Base-by-base conservation (phyloP, 225 moss, liverwort and hornwort genomes). In the Lunularia cruciata region DNA sequence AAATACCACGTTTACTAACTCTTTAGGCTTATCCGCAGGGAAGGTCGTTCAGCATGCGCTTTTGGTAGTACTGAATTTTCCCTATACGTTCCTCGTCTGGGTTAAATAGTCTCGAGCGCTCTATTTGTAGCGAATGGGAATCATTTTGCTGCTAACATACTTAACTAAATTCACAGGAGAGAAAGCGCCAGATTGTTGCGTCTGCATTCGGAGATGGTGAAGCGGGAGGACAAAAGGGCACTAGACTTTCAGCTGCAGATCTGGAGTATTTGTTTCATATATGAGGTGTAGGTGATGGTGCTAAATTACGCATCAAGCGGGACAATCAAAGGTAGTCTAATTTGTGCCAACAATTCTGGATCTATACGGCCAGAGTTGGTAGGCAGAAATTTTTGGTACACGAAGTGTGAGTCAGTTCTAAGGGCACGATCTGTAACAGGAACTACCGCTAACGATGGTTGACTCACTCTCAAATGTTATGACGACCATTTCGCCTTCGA, bases 161-260 rank as follows among this genome's bases (percentile, higher is more conserved):
- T n/a, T n/a, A n/a, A n/a, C n/a, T n/a, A n/a, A 45, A 2, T 15
- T 64, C 56, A 64, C 86, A 98, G 98, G 91, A 93, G 60, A 78
- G 86, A 51, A 98, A 98, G 71, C 84, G 98, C 66, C 82, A 87
- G 62, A 91, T 98, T 60, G 93, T 91, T 73, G 89, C 98, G 63
- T 89, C 93, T 61, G 93, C 91, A 19, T 98, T 98, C 75, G 98
- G 93, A 53, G 93, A 93, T 62, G 87, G 72, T 13, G 83, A 83
- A 43, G 89, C 78, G 48, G 89, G 86, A 65, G 93, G 86, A 73
- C 88, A 98, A 52, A 67, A 67, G 51, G 83, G 79, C 9, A 83
- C 80, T 71, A 87, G 89, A 22, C 86, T 98, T 53, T 84, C 93
- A 25, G 80, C 77, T 39, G 87, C 86, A 55, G 98, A 98, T 72